Evolutionary conservation across 768 basidiomycete species (phyloP).

Genomic region (Dendrothele bispora): DNA sequence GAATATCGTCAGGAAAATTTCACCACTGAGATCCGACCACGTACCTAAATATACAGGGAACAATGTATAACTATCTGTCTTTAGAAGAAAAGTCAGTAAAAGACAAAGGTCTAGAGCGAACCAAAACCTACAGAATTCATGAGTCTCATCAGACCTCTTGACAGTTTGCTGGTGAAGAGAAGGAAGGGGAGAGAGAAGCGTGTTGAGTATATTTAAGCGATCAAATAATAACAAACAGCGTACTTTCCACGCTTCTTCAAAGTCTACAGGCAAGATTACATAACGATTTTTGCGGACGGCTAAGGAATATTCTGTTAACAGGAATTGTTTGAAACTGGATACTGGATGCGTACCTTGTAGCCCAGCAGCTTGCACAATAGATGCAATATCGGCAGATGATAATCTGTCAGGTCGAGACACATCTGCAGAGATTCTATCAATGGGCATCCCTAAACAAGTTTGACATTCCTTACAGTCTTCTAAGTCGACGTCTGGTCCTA

Average conservation of each 20-base stretch:
- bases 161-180: constrained; percentile 78
- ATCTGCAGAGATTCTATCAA: constrained; percentile 46
- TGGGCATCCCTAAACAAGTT: not conserved
- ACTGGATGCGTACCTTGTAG: too few relatives aligned
- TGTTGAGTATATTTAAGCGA: constrained; percentile 38
- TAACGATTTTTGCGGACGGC: constrained; percentile 99
- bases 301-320: constrained; percentile 24
- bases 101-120: constrained; percentile 13
- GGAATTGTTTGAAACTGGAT: constrained; percentile 10
- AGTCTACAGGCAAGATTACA: constrained; percentile 94
- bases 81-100: constrained; percentile 11
- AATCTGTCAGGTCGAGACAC: constrained; percentile 95
- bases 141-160: constrained; percentile 94
- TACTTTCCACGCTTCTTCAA: constrained; percentile 99
- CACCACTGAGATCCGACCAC: not conserved
- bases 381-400: constrained; percentile 93
- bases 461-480: constrained; percentile 83
- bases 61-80: constrained; percentile 37
- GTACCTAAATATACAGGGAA: constrained; percentile 32
- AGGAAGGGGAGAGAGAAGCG: constrained; percentile 34
- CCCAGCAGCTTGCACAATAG: constrained; percentile 96
- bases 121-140: constrained; percentile 88
- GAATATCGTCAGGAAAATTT: not conserved
- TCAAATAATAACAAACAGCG: constrained; percentile 66
- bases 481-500: constrained; percentile 95